Percentiles rank a stretch among this genome's conserved stretches.
Conservation (phyloP, 768 basidiomycete species). For the Hericium coralloides region DNA sequence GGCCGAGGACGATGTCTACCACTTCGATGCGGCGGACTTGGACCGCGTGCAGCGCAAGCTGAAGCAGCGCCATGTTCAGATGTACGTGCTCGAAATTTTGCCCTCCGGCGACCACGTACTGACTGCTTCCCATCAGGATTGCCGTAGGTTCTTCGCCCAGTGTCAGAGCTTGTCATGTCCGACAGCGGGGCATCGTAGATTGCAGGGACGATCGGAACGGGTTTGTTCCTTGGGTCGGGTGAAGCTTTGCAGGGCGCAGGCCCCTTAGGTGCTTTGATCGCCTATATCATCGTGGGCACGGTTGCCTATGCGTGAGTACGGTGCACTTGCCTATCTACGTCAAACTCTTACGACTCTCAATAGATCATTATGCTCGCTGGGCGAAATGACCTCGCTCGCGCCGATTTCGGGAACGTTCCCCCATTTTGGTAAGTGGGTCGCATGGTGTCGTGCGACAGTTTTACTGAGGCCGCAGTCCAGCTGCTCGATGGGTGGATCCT, state of each 20-base stretch:
- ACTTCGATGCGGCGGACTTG: slow-evolving; percentile 52
- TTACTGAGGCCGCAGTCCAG: neutral
- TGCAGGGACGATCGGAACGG: slow-evolving; percentile 69
- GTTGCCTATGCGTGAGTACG: slow-evolving; percentile 51
- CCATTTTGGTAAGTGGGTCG: slow-evolving; percentile 42
- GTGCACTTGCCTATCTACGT: slow-evolving; percentile 20
- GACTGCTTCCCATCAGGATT: slow-evolving; percentile 32
- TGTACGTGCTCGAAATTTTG: slow-evolving; percentile 33
- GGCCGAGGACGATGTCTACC: slow-evolving; percentile 20
- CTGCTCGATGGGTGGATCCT: slow-evolving; percentile 29
- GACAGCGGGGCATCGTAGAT: slow-evolving; percentile 30
- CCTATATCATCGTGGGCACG: slow-evolving; percentile 55
- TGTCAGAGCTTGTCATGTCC: neutral
- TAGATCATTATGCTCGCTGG: slow-evolving; percentile 56
- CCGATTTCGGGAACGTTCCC: slow-evolving; percentile 75
- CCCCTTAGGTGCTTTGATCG: slow-evolving; percentile 57
- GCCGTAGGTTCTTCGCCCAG: slow-evolving; percentile 36
- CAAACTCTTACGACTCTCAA: slow-evolving; percentile 7
- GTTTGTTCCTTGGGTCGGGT: slow-evolving; percentile 66
- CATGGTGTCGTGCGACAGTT: too few species aligned
- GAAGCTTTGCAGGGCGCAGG: slow-evolving; percentile 50
- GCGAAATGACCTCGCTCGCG: slow-evolving; percentile 75
- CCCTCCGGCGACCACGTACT: neutral
- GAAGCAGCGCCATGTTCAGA: slow-evolving; percentile 74
- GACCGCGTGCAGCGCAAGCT: slow-evolving; percentile 66